Conservation (phyloP, 192 early-diverging fungal genomes). For the Cetraspora pellucida region DNA sequence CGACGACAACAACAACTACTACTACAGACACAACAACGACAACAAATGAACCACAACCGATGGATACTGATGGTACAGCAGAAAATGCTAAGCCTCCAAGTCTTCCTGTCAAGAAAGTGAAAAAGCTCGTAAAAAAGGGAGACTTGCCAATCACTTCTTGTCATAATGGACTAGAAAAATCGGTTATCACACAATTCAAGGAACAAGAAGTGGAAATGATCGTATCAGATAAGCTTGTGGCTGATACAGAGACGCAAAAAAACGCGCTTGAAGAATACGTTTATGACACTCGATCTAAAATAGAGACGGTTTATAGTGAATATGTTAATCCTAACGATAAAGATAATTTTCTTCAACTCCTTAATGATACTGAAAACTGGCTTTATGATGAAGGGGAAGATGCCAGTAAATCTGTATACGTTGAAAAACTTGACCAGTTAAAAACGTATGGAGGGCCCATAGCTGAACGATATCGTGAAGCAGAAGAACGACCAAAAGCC, state of each 20-base stretch:
- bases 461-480: constrained; percentile 77
- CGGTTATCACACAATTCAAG: constrained; percentile 63
- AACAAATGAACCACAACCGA: constrained; percentile 11
- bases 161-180: constrained; percentile 61
- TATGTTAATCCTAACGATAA: constrained; percentile 76
- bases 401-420: constrained; percentile 86
- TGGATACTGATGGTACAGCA: constrained; percentile 16
- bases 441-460: constrained; percentile 84
- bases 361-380: constrained; percentile 93
- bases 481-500: constrained; percentile 83
- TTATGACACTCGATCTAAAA: constrained; percentile 90
- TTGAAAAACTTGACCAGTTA: constrained; percentile 77
- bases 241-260: constrained; percentile 90
- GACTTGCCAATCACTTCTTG: constrained; percentile 74
- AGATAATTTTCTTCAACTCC: constrained; percentile 64
- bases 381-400: constrained; percentile 97
- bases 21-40: neutral
- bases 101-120: constrained; percentile 75
- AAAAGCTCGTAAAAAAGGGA: constrained; percentile 88
- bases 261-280: constrained; percentile 99
- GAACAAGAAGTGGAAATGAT: constrained; percentile 87
- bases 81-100: constrained; percentile 25
- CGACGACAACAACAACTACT: constrained; percentile 20
- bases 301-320: constrained; percentile 69
- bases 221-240: constrained; percentile 82